phyloP scores from a whole-genome alignment of 208 protist species.

The Leishmania major region DNA sequence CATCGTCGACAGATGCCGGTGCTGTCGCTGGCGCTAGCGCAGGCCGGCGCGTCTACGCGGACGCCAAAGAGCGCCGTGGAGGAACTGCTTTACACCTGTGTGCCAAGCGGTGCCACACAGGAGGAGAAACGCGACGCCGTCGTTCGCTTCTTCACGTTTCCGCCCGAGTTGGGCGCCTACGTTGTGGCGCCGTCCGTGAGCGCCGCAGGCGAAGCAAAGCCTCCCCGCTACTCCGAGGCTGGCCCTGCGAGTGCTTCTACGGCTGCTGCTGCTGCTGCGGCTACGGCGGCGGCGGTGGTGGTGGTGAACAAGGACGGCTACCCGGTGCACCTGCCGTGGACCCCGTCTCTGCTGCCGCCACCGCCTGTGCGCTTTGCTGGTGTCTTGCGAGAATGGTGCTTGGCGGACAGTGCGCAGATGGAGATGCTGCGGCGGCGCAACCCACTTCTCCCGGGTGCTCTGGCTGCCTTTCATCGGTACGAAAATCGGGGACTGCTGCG shows the following conservation, averaged over 20 bases:
- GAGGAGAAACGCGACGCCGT: conserved; percentile 26
- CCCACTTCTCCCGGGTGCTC: conserved; percentile 48
- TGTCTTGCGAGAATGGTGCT: conserved; percentile 16
- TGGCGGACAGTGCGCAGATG: conserved; percentile 18
- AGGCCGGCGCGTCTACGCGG: neutral
- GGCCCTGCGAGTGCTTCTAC: neutral
- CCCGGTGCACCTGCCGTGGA: conserved; percentile 14
- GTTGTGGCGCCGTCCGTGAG: neutral
- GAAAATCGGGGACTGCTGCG: conserved; percentile 64
- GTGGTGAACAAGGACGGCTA: conserved; percentile 29
- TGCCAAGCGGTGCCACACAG: neutral
- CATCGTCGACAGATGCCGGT: conserved; percentile 73
- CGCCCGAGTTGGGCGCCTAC: conserved; percentile 18
- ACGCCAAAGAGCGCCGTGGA: conserved; percentile 10
- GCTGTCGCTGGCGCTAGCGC: conserved; percentile 30
- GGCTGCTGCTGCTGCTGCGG: neutral
- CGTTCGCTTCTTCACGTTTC: conserved; percentile 47
- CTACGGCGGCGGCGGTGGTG: neutral
- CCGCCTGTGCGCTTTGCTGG: conserved; percentile 25
- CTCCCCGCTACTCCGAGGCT: conserved; percentile 1
- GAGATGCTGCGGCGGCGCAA: conserved; percentile 37
- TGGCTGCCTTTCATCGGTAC: conserved; percentile 62
- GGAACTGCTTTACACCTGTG: conserved; percentile 18
- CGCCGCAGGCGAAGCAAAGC: neutral
- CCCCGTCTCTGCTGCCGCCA: conserved; percentile 9